phyloP scores from a whole-genome alignment of 2,329 filamentous ascomycete species.

The Incumbomyces delicatus region DNA sequence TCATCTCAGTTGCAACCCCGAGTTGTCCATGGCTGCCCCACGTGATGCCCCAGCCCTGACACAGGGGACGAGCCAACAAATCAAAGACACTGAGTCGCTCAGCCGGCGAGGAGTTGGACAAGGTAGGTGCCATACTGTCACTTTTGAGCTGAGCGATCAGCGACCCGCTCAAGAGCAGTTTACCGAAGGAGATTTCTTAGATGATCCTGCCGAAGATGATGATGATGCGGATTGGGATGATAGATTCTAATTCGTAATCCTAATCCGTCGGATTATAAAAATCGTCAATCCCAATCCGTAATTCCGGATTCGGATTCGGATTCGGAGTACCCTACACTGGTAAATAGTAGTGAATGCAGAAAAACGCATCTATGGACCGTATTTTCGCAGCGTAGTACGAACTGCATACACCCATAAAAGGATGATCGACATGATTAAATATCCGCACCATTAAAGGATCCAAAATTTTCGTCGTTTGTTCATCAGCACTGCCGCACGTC shows the following conservation, averaged over 20 bases:
- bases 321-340: too few species aligned
- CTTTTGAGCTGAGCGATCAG: conserved; percentile 52
- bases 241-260: conserved; percentile 24
- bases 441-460: too few species aligned
- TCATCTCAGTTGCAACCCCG: conserved; percentile 16
- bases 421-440: too few species aligned
- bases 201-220: conserved; percentile 47
- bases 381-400: too few species aligned
- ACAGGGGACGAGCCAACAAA: conserved; percentile 3
- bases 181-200: conserved; percentile 51
- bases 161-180: conserved; percentile 50
- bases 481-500: too few species aligned
- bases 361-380: too few species aligned
- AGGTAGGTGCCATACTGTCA: conserved; percentile 49
- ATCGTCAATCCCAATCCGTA: too few species aligned
- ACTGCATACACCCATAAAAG: too few species aligned
- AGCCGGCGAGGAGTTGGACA: conserved; percentile 39
- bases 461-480: too few species aligned
- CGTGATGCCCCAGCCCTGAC: background rate
- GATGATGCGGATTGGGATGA: conserved; percentile 53
- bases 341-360: too few species aligned
- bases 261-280: too few species aligned
- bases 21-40: background rate
- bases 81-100: conserved; percentile 14
- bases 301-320: too few species aligned